phyloP scores from a whole-genome alignment of 2,329 filamentous ascomycete species.

The Penicillium janthinellum region DNA sequence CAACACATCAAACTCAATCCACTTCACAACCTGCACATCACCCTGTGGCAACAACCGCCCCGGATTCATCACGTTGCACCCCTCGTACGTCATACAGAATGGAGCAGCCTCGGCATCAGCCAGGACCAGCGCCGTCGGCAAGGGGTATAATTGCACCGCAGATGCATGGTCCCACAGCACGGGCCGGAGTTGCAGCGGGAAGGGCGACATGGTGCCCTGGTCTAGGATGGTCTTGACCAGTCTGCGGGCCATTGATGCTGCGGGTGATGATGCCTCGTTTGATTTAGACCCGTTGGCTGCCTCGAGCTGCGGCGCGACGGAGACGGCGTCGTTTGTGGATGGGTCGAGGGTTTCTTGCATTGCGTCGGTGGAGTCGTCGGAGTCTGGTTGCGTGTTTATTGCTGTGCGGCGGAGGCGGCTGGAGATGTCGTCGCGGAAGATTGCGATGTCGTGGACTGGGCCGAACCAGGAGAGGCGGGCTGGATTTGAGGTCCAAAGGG shows the following conservation, averaged over 20 bases:
- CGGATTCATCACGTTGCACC: conserved; percentile 94
- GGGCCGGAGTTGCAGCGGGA: conserved; percentile 75
- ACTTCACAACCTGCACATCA: conserved; percentile 69
- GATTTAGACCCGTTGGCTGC: conserved; percentile 18
- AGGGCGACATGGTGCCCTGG: conserved; percentile 86
- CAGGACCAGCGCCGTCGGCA: conserved; percentile 81
- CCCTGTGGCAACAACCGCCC: conserved; percentile 72
- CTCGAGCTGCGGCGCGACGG: conserved; percentile 36
- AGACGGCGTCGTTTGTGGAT: conserved; percentile 17
- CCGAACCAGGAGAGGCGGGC: conserved; percentile 82
- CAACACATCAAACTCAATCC: conserved; percentile 83
- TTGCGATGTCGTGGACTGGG: conserved; percentile 79
- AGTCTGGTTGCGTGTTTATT: conserved; percentile 63
- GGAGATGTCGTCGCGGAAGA: conserved; percentile 86
- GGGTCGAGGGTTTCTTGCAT: conserved; percentile 31
- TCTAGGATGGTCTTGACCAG: conserved; percentile 90
- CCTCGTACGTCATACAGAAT: conserved; percentile 90
- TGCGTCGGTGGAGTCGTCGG: conserved; percentile 22
- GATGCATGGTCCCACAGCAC: conserved; percentile 86
- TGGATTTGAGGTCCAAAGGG: conserved; percentile 88
- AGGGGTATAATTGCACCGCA: conserved; percentile 78
- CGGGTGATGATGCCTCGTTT: conserved; percentile 30
- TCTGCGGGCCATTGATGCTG: conserved; percentile 62
- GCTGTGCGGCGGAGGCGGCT: conserved; percentile 75
- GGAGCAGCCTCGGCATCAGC: conserved; percentile 79